These are phyloP conservation scores for Nymphaea thermarum DNA, from an alignment of 164 flowering plant species.

Conservation along the genomic window DNA sequence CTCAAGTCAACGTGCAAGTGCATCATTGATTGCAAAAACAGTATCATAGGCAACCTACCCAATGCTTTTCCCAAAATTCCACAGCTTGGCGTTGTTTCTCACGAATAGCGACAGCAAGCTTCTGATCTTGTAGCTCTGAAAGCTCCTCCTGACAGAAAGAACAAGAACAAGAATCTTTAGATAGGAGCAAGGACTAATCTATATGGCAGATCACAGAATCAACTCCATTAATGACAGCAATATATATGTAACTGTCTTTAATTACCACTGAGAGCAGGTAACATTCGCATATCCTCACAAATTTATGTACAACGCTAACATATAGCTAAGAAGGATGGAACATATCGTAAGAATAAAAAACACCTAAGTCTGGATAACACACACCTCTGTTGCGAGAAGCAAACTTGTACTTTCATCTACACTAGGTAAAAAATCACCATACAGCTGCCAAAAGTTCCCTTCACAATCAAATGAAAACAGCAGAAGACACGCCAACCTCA, in stretches of 20 bases:
- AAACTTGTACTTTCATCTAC: conserved; percentile 75
- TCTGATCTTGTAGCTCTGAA: conserved; percentile 65
- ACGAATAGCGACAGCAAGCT: conserved; percentile 61
- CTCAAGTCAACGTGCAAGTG: not conserved
- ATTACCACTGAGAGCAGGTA: no score
- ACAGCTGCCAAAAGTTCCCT: conserved; percentile 90
- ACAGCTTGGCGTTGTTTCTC: conserved; percentile 45
- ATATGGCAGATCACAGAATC: not conserved
- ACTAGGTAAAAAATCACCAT: conserved; percentile 88
- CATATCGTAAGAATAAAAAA: no score
- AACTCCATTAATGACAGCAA: no score
- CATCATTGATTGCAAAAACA: not conserved
- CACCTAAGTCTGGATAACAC: conserved; percentile 3
- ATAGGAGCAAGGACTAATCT: no score
- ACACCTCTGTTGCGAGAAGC: conserved; percentile 84
- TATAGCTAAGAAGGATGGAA: no score
- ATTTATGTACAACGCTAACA: no score
- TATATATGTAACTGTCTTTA: no score
- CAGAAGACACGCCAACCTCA: conserved; percentile 93
- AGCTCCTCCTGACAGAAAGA: conserved; percentile 55
- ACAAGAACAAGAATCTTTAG: not conserved
- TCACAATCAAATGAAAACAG: conserved; percentile 70
- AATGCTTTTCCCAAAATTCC: conserved; percentile 91
- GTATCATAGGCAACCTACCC: conserved; percentile 36
- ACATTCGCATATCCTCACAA: no score